These are phyloP conservation scores for Eucalyptus erythrocorys DNA, from an alignment of 345 rosid species.

Conservation along the genomic window DNA sequence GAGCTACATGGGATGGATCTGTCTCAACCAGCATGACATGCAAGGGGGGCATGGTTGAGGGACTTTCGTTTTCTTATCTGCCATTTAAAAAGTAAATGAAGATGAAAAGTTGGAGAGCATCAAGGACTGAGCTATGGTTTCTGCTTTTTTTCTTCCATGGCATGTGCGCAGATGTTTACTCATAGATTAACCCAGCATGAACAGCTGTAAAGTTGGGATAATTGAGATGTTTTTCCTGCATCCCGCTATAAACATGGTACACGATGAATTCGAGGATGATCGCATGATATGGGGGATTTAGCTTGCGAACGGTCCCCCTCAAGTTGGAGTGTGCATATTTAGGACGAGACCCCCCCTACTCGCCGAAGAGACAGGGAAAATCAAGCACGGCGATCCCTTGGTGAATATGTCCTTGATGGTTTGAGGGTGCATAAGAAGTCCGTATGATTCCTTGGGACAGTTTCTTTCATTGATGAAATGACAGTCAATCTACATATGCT, in stretches of 20 bases:
- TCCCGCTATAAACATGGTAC: accelerated
- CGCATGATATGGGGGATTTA: not conserved
- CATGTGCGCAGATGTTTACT: not conserved
- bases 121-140: not conserved
- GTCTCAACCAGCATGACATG: not conserved
- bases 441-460: not conserved
- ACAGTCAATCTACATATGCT: not conserved
- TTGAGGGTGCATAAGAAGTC: not conserved
- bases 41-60: not conserved
- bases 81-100: not conserved
- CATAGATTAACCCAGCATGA: not conserved
- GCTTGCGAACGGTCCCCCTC: not conserved
- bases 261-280: not conserved
- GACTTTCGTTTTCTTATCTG: not conserved
- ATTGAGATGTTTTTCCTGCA: not conserved
- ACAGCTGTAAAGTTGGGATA: not conserved
- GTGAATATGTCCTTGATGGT: not conserved
- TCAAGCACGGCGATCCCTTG: not conserved
- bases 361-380: not conserved
- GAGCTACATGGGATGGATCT: not conserved
- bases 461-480: not conserved
- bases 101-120: not conserved
- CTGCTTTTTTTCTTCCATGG: not conserved
- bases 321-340: not conserved
- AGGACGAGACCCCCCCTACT: not conserved